These are phyloP conservation scores for Euclidium syriacum DNA, from an alignment of 345 rosid genomes.

Conservation along the genomic window DNA sequence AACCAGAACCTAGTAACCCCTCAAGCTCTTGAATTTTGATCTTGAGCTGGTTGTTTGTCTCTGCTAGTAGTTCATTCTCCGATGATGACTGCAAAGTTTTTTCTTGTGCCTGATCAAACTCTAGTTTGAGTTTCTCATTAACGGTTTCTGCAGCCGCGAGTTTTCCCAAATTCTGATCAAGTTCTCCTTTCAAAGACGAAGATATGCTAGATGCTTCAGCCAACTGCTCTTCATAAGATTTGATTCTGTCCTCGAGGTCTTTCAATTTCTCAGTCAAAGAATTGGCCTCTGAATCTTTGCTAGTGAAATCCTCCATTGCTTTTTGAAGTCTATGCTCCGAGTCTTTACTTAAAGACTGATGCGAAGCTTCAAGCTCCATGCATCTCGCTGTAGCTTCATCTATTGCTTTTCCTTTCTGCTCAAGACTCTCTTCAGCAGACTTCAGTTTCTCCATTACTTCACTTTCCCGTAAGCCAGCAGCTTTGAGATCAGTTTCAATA, in stretches of 20 bases:
- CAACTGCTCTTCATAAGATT: slow-evolving; percentile 55
- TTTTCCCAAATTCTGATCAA: slow-evolving; percentile 50
- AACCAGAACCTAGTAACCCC: slow-evolving; percentile 47
- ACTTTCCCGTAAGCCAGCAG: slow-evolving; percentile 56
- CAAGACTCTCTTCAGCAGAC: slow-evolving; percentile 65
- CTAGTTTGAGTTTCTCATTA: slow-evolving; percentile 58
- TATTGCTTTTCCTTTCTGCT: slow-evolving; percentile 45
- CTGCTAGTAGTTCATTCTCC: slow-evolving; percentile 62
- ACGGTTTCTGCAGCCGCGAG: slow-evolving; percentile 52
- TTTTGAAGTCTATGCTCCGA: slow-evolving; percentile 63
- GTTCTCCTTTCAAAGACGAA: slow-evolving; percentile 58
- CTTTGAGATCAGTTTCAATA: slow-evolving; percentile 61
- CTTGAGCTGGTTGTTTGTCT: slow-evolving; percentile 80
- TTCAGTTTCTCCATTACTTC: slow-evolving; percentile 69
- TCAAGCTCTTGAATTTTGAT: slow-evolving; percentile 69
- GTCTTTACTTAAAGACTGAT: slow-evolving; percentile 53
- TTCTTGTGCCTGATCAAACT: slow-evolving; percentile 51
- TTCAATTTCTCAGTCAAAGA: slow-evolving; percentile 58
- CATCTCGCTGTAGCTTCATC: slow-evolving; percentile 51
- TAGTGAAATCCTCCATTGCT: slow-evolving; percentile 47
- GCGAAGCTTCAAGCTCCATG: slow-evolving; percentile 60
- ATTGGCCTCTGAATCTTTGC: slow-evolving; percentile 70
- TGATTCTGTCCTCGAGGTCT: slow-evolving; percentile 53
- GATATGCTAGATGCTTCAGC: slow-evolving; percentile 50
- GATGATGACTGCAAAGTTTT: slow-evolving; percentile 52